These are phyloP conservation scores for Xylariales sp. DNA, from an alignment of 2,329 filamentous ascomycete species.

Conservation along the genomic window DNA sequence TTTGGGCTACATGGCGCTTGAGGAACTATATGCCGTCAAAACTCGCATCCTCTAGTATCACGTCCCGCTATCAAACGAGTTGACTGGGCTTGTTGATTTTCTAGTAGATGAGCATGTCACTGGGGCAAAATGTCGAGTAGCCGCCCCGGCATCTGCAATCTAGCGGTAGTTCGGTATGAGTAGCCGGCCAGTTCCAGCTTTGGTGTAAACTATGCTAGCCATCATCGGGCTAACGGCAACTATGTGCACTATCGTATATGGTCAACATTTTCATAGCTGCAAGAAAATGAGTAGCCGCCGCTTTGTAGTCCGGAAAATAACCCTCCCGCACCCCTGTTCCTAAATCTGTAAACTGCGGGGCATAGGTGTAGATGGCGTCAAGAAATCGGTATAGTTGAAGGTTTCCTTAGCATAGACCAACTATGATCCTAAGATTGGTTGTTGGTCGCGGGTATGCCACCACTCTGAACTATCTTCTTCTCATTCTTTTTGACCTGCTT, in stretches of 20 bases:
- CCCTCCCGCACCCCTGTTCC: background rate
- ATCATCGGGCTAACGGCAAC: background rate
- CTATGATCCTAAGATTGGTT: background rate
- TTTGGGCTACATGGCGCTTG: conserved; percentile 15
- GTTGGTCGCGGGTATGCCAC: background rate
- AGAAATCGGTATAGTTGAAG: background rate
- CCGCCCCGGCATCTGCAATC: no score
- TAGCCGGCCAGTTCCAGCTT: background rate
- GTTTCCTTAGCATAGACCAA: no score
- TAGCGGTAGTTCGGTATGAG: no score
- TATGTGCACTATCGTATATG: background rate
- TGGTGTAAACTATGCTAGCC: background rate
- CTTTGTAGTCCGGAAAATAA: background rate
- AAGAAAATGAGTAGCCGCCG: background rate
- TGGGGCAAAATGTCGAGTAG: no score
- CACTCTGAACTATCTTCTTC: conserved; percentile 34
- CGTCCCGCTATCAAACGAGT: background rate
- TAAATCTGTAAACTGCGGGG: background rate
- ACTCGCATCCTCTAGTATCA: conserved; percentile 19
- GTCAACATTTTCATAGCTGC: background rate
- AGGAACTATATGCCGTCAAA: conserved; percentile 1
- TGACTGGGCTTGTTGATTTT: background rate
- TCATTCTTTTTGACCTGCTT: conserved; percentile 36
- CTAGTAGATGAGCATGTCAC: no score
- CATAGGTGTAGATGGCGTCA: background rate